phyloP scores from a whole-genome alignment of 2,329 filamentous ascomycete species.

The Botrytis fabae region DNA sequence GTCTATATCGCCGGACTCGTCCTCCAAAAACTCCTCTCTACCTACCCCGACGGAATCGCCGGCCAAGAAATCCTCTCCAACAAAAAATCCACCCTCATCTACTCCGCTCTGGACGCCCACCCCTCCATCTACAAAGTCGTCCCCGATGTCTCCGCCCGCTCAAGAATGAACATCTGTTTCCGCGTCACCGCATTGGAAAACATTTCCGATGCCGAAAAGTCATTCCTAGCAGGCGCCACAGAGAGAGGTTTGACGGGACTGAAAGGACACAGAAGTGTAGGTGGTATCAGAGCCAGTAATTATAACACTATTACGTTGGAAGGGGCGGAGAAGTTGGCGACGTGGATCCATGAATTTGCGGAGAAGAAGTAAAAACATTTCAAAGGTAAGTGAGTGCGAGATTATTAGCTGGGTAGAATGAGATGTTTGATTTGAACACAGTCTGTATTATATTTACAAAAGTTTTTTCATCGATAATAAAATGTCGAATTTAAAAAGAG shows the following conservation, averaged over 20 bases:
- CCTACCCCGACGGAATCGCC: conserved; percentile 66
- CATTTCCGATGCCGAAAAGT: conserved; percentile 68
- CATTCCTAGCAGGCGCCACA: conserved; percentile 67
- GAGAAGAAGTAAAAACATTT: neutral
- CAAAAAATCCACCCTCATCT: conserved; percentile 75
- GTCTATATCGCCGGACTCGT: conserved; percentile 91
- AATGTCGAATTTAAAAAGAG: neutral
- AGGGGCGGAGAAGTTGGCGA: conserved; percentile 66
- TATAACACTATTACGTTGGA: conserved; percentile 80
- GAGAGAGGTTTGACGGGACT: conserved; percentile 71
- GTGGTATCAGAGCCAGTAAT: conserved; percentile 82
- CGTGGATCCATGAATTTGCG: conserved; percentile 60
- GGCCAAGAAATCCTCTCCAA: conserved; percentile 74
- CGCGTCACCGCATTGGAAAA: conserved; percentile 52
- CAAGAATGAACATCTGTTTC: conserved; percentile 96
- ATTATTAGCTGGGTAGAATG: neutral
- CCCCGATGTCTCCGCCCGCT: conserved; percentile 72
- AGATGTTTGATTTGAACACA: neutral
- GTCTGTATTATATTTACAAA: neutral
- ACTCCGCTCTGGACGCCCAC: conserved; percentile 72
- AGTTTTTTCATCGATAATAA: neutral
- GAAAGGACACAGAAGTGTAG: conserved; percentile 85
- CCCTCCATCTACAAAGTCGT: conserved; percentile 71
- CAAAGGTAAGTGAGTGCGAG: neutral
- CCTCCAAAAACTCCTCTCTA: conserved; percentile 69